Conservation (phyloP, 345 rosid species). For the Eucalyptus melliodora region DNA sequence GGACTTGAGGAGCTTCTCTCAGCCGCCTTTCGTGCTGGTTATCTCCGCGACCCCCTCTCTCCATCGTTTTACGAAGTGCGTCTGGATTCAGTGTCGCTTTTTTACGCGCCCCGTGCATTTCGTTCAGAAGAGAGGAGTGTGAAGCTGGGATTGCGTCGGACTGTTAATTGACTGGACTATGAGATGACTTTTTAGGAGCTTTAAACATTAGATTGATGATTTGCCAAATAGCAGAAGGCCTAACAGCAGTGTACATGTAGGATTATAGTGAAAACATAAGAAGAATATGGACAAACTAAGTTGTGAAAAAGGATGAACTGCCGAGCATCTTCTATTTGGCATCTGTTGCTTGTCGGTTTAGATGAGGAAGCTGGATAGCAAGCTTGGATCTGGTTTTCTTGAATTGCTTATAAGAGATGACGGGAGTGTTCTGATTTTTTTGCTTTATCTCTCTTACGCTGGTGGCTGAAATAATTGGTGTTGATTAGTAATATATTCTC, state of each 20-base stretch:
- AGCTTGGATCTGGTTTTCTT: background rate
- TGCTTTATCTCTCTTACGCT: too few species aligned
- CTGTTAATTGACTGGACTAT: background rate
- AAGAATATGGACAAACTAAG: background rate
- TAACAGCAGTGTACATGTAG: background rate
- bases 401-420: too few species aligned
- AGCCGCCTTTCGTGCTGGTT: slow-evolving; percentile 27
- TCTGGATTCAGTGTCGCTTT: background rate
- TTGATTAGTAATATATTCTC: too few species aligned
- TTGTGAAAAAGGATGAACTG: background rate
- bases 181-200: background rate
- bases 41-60: background rate
- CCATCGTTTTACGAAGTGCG: too few species aligned
- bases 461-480: too few species aligned
- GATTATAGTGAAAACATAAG: background rate
- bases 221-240: background rate
- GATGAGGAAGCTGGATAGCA: background rate
- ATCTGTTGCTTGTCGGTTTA: background rate
- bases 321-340: background rate
- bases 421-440: too few species aligned
- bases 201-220: background rate
- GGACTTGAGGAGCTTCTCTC: slow-evolving; percentile 6
- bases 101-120: background rate
- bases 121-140: background rate
- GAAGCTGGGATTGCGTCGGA: background rate